Conservation (phyloP, 2,329 filamentous ascomycete species). For the Talaromyces funiculosus region DNA sequence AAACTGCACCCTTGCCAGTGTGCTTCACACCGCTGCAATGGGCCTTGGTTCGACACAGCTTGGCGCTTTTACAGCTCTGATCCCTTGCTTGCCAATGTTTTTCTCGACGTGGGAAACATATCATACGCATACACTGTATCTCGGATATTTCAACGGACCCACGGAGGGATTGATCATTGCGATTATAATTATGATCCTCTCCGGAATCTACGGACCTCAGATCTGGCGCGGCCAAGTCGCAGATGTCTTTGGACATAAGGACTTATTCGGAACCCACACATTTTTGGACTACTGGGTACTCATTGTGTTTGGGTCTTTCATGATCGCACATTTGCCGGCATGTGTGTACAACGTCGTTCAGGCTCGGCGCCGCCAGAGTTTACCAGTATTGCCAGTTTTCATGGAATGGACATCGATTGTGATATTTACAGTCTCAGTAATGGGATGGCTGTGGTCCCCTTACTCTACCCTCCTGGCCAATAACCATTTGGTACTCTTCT, state of each 20-base stretch:
- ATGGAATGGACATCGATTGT: constrained; percentile 90
- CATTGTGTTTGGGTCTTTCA: constrained; percentile 59
- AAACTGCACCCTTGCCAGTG: constrained; percentile 89
- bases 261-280: constrained; percentile 63
- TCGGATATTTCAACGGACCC: constrained; percentile 94
- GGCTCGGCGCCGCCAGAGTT: constrained; percentile 64
- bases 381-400: constrained; percentile 76
- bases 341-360: constrained; percentile 81
- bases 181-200: constrained; percentile 75
- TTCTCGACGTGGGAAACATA: constrained; percentile 99
- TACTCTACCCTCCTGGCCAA: constrained; percentile 74
- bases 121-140: constrained; percentile 93
- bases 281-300: constrained; percentile 85
- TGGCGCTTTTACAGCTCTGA: constrained; percentile 84
- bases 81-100: constrained; percentile 95
- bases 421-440: constrained; percentile 68
- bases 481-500: constrained; percentile 88
- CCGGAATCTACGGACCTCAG: constrained; percentile 78
- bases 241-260: constrained; percentile 59
- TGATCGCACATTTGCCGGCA: constrained; percentile 74
- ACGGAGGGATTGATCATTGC: constrained; percentile 93
- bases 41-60: constrained; percentile 76
- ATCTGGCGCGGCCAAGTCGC: constrained; percentile 78
- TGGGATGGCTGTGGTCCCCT: constrained; percentile 83
- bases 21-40: constrained; percentile 90